Evolutionary conservation across 805 yeast species (phyloP).

Genomic region (Metschnikowia rubicola): DNA sequence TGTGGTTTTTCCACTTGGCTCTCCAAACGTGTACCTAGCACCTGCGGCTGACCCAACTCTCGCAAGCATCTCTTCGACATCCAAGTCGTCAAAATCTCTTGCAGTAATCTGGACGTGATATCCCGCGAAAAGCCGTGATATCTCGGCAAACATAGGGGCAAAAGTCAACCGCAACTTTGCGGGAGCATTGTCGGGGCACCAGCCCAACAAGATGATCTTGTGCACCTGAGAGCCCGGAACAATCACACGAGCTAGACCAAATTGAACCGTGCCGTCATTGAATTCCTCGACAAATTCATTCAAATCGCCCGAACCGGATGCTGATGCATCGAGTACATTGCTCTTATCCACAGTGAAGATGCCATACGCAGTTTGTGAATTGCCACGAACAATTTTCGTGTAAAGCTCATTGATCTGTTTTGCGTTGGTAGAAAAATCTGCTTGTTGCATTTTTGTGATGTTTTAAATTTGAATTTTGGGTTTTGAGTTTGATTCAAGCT

Average conservation of each 20-base stretch:
- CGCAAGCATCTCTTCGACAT: slow-evolving; percentile 67
- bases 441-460: slow-evolving; percentile 44
- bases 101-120: slow-evolving; percentile 97
- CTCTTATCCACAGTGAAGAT: slow-evolving; percentile 72
- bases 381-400: slow-evolving; percentile 76
- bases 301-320: slow-evolving; percentile 61
- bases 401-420: slow-evolving; percentile 72
- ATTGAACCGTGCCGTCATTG: slow-evolving; percentile 84
- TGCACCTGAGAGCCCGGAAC: slow-evolving; percentile 90
- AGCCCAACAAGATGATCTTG: slow-evolving; percentile 82
- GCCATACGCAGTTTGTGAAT: slow-evolving; percentile 66
- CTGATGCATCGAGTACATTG: slow-evolving; percentile 44
- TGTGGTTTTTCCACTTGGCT: slow-evolving; percentile 5
- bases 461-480: background rate
- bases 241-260: slow-evolving; percentile 81
- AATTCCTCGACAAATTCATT: slow-evolving; percentile 77
- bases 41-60: slow-evolving; percentile 91
- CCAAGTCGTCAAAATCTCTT: slow-evolving; percentile 88
- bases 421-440: slow-evolving; percentile 65
- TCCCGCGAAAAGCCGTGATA: slow-evolving; percentile 66
- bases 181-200: slow-evolving; percentile 98
- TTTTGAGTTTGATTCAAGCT: too few relatives aligned
- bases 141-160: slow-evolving; percentile 74
- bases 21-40: slow-evolving; percentile 61
- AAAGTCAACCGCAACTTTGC: slow-evolving; percentile 68